Evolutionary conservation across 352 stramenopile species (phyloP).

Genomic region (Phytophthora quininea): DNA sequence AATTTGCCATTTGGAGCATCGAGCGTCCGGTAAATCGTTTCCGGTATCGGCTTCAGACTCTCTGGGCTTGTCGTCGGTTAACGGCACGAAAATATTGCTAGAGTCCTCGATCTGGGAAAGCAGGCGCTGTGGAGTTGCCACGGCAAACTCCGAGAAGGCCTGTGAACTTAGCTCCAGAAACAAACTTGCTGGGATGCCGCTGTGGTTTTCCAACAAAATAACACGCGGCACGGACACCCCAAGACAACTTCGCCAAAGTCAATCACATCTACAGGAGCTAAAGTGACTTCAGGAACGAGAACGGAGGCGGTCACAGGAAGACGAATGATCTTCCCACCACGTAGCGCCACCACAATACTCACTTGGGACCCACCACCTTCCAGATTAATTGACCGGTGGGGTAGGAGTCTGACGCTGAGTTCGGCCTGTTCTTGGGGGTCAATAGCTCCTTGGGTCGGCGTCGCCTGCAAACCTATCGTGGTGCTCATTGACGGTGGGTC

Average conservation of each 20-base stretch:
- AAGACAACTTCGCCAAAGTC: slow-evolving; percentile 88
- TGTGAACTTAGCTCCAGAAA: slow-evolving; percentile 68
- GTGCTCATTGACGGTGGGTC: slow-evolving; percentile 47
- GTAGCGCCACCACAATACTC: slow-evolving; percentile 41
- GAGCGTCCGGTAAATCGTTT: slow-evolving; percentile 14
- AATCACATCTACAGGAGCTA: slow-evolving; percentile 42
- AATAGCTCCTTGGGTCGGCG: slow-evolving; percentile 47
- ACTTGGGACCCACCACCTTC: slow-evolving; percentile 42
- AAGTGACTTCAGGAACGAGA: slow-evolving; percentile 81
- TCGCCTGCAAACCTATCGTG: slow-evolving; percentile 52
- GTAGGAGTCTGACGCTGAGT: slow-evolving; percentile 54
- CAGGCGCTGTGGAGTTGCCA: slow-evolving; percentile 58
- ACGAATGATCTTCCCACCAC: slow-evolving; percentile 71
- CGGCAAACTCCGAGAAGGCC: slow-evolving; percentile 60
- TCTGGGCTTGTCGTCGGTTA: slow-evolving; percentile 31
- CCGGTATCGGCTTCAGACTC: slow-evolving; percentile 3
- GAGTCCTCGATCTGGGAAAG: slow-evolving; percentile 73
- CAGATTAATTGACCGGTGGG: slow-evolving; percentile 56
- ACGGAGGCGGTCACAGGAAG: slow-evolving; percentile 68
- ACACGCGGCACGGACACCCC: slow-evolving; percentile 67
- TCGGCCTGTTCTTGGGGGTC: slow-evolving; percentile 60
- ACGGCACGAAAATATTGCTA: slow-evolving; percentile 78
- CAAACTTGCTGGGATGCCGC: slow-evolving; percentile 77
- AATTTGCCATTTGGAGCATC: slow-evolving; percentile 74
- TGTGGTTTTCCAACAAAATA: slow-evolving; percentile 82